Evolutionary conservation across 2,329 filamentous ascomycete species (phyloP).

Genomic region (Curvularia eragrostidis): DNA sequence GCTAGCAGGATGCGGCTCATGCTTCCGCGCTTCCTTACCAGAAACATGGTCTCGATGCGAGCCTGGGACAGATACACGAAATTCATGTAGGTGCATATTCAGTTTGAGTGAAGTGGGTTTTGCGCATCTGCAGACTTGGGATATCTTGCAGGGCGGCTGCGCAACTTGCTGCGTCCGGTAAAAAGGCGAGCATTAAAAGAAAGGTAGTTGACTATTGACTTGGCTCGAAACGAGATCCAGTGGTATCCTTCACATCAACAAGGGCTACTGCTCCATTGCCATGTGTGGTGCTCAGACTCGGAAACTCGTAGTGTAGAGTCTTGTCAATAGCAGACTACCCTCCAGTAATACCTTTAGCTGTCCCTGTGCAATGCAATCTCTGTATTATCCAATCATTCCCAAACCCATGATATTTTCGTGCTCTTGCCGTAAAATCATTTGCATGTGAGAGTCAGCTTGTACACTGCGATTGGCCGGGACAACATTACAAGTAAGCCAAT

Average conservation of each 20-base stretch:
- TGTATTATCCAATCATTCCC: too few relatives aligned
- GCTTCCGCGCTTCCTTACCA: background rate
- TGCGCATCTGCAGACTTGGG: background rate
- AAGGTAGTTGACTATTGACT: background rate
- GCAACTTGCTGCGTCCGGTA: background rate
- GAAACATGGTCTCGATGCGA: too few relatives aligned
- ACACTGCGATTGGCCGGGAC: too few relatives aligned
- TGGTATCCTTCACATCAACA: background rate
- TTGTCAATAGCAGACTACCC: background rate
- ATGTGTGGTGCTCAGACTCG: background rate
- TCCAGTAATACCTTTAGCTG: background rate
- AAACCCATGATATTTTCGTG: too few relatives aligned
- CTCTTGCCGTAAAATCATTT: too few relatives aligned
- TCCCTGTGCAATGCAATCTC: background rate
- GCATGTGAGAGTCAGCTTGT: too few relatives aligned
- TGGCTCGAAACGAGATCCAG: background rate
- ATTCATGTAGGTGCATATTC: too few relatives aligned
- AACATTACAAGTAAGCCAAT: too few relatives aligned
- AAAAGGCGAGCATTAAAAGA: too few relatives aligned
- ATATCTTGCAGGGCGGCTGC: background rate
- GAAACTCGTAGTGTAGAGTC: background rate
- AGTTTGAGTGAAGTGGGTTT: background rate
- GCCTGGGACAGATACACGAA: too few relatives aligned
- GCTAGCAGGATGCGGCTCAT: background rate
- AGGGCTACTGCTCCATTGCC: background rate